These are phyloP conservation scores for Microthlaspi erraticum DNA, from an alignment of 345 rosid genomes.

Conservation along the genomic window DNA sequence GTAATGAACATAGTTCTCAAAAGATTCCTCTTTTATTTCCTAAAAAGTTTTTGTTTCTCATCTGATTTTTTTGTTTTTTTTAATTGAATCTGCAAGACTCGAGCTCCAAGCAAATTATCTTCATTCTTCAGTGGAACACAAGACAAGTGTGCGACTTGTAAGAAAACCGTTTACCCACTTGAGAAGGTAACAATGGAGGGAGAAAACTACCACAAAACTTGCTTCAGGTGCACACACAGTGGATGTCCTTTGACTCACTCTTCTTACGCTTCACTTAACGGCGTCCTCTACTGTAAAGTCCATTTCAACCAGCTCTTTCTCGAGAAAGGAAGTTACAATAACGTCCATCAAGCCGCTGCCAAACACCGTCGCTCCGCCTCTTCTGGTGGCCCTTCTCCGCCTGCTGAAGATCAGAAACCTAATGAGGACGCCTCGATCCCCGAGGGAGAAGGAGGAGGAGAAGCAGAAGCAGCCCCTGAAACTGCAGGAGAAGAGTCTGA, in stretches of 20 bases:
- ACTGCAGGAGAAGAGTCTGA: constrained; percentile 39
- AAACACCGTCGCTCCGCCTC: constrained; percentile 64
- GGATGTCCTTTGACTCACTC: constrained; percentile 93
- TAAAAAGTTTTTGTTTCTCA: neutral
- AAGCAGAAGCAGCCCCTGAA: constrained; percentile 29
- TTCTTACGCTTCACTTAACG: constrained; percentile 86
- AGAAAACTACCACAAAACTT: constrained; percentile 83
- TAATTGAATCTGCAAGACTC: constrained; percentile 52
- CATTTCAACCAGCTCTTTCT: constrained; percentile 91
- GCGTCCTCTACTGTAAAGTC: constrained; percentile 93
- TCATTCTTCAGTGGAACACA: constrained; percentile 89
- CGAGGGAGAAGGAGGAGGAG: constrained; percentile 31
- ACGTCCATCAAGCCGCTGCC: constrained; percentile 84
- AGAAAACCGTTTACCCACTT: constrained; percentile 89
- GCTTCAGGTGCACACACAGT: constrained; percentile 90
- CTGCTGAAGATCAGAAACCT: constrained; percentile 48
- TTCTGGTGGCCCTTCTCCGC: constrained; percentile 49
- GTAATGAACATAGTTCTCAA: constrained; percentile 45
- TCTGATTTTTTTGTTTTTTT: neutral
- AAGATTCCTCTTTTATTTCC: neutral
- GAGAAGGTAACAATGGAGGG: constrained; percentile 95
- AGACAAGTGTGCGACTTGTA: constrained; percentile 88
- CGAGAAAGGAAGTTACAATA: constrained; percentile 92
- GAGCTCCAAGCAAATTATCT: constrained; percentile 79
- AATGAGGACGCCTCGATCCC: constrained; percentile 10